Percentiles rank a stretch among this genome's conserved stretches.
phyloP scores from a whole-genome alignment of 1,139 yeast genomes.

The Scheffersomyces lignicola region DNA sequence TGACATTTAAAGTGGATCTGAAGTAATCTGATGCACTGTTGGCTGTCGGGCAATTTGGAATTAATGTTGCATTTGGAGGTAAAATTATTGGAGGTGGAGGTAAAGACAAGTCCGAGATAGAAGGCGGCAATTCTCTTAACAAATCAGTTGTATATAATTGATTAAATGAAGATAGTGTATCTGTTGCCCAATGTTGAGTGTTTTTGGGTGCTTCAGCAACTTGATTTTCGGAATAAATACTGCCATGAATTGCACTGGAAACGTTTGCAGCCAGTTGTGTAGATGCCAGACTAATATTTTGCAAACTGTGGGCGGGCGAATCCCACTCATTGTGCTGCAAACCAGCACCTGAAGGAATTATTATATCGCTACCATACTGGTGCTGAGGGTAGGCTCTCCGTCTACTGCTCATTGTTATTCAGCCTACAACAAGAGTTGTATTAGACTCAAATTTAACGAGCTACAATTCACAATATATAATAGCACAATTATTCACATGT shows the following conservation, averaged over 20 bases:
- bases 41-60: slow-evolving; percentile 59
- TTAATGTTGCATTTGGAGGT: slow-evolving; percentile 61
- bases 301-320: background rate
- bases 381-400: slow-evolving; percentile 70
- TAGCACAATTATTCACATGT: no score
- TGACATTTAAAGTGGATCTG: slow-evolving; percentile 84
- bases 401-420: slow-evolving; percentile 42
- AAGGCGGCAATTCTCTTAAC: slow-evolving; percentile 81
- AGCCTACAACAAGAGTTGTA: no score
- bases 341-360: no score
- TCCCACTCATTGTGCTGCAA: background rate
- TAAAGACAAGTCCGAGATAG: slow-evolving; percentile 74
- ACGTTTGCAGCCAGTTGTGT: no score
- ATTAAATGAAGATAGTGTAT: slow-evolving; percentile 58
- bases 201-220: no score
- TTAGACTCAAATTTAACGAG: no score
- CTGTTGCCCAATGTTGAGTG: no score
- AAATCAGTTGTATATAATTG: slow-evolving; percentile 86
- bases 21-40: slow-evolving; percentile 76
- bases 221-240: no score
- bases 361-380: slow-evolving; percentile 54
- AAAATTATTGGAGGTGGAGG: slow-evolving; percentile 94
- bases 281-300: no score
- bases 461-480: no score
- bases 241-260: background rate